Evolutionary conservation across 345 rosid genomes (phyloP).

Genomic region (Acer saccharum): DNA sequence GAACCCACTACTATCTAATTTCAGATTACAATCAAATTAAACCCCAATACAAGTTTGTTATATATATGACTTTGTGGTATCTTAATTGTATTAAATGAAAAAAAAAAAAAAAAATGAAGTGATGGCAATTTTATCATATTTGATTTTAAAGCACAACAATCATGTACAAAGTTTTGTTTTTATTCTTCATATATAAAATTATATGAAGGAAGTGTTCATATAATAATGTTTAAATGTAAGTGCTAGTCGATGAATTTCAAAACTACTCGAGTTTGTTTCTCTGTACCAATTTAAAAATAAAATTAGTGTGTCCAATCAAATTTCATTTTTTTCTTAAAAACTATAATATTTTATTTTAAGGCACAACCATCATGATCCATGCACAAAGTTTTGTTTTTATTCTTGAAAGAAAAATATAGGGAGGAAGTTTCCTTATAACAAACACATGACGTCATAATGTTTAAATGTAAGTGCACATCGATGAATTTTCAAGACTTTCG

Average conservation of each 20-base stretch:
- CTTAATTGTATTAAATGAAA: background rate
- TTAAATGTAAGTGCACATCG: background rate
- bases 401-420: background rate
- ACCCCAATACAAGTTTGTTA: too few relatives aligned
- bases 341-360: too few relatives aligned
- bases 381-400: background rate
- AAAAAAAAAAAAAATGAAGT: background rate
- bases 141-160: background rate
- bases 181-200: background rate
- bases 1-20: conserved; percentile 7
- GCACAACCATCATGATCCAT: background rate
- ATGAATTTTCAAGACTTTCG: background rate
- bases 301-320: too few relatives aligned
- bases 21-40: too few relatives aligned
- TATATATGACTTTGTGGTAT: too few relatives aligned
- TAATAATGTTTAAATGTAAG: background rate
- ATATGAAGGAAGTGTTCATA: too few relatives aligned
- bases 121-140: background rate
- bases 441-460: background rate
- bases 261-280: too few relatives aligned
- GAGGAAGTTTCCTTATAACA: too few relatives aligned
- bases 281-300: too few relatives aligned
- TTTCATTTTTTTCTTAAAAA: too few relatives aligned
- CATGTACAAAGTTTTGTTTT: background rate
- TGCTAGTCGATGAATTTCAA: background rate